phyloP scores from a whole-genome alignment of 1,284 basidiomycete genomes.

The Mycosarcoma mackinlayi region DNA sequence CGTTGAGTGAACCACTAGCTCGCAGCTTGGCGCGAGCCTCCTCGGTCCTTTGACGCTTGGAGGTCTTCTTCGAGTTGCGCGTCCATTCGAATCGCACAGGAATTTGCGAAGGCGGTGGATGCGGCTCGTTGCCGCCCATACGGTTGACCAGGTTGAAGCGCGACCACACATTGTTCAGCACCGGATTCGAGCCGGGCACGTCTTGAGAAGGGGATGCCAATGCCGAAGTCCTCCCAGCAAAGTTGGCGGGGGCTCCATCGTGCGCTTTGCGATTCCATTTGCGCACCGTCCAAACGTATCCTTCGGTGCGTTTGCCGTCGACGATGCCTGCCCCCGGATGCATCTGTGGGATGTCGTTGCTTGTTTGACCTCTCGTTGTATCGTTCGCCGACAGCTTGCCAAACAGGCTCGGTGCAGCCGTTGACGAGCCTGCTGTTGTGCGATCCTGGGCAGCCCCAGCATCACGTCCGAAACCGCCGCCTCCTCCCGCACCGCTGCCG shows the following conservation, averaged over 20 bases:
- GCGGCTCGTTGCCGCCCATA: conserved; percentile 45
- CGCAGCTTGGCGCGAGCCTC: conserved; percentile 32
- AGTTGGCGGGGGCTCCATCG: conserved; percentile 21
- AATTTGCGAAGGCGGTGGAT: conserved; percentile 51
- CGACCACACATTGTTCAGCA: conserved; percentile 57
- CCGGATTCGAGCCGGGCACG: conserved; percentile 33
- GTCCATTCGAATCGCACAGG: conserved; percentile 64
- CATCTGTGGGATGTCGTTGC: conserved; percentile 43
- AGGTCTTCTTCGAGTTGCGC: conserved; percentile 31
- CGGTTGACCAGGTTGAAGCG: conserved; percentile 56
- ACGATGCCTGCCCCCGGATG: conserved; percentile 47
- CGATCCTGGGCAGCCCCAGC: conserved; percentile 1
- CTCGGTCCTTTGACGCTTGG: conserved; percentile 12
- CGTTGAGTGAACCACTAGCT: conserved; percentile 37
- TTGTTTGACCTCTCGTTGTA: not conserved
- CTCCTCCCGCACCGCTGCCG: not conserved
- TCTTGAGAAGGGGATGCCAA: conserved; percentile 4
- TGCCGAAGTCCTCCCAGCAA: conserved; percentile 9
- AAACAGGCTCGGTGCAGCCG: conserved; percentile 11
- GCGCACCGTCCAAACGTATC: conserved; percentile 62
- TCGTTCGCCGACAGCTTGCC: conserved; percentile 21
- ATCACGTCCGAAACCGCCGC: conserved; percentile 16
- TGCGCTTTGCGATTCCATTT: conserved; percentile 52
- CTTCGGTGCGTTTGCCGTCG: conserved; percentile 50
- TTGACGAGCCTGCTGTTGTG: not conserved